Conservation (phyloP, 139 green algal genomes). For the Chlamydomonas sp. region DNA sequence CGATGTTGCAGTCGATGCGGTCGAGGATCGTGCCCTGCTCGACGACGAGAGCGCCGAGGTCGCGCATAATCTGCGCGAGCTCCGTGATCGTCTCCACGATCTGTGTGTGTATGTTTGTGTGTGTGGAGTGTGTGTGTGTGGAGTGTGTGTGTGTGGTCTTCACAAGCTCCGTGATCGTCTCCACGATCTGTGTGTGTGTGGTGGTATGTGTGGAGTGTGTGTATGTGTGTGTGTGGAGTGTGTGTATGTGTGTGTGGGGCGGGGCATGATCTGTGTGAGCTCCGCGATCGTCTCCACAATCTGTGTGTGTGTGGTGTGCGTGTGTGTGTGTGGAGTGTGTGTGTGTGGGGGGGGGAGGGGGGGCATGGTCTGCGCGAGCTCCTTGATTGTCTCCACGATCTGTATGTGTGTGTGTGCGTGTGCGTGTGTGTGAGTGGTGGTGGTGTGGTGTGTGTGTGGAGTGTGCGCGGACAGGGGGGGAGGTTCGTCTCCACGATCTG, state of each 20-base stretch:
- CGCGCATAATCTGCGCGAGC: conserved; percentile 87
- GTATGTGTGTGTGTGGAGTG: no score
- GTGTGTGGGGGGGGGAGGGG: no score
- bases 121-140: no score
- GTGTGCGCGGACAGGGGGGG: conserved; percentile 50
- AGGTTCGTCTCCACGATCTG: conserved; percentile 71
- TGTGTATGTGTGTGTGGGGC: no score
- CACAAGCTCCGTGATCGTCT: conserved; percentile 47
- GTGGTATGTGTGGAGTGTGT: no score
- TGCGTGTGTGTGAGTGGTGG: no score
- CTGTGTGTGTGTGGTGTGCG: no score
- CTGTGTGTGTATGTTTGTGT: no score
- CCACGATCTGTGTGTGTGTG: conserved; percentile 75
- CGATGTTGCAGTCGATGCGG: conserved; percentile 54
- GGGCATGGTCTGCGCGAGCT: conserved; percentile 85
- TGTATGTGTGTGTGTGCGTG: no score
- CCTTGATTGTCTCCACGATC: conserved; percentile 61
- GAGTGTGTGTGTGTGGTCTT: no score
- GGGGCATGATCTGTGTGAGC: conserved; percentile 62
- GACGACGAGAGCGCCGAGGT: conserved; percentile 91
- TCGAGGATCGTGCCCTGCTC: conserved; percentile 97
- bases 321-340: no score
- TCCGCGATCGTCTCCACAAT: conserved; percentile 63
- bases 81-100: conserved; percentile 63
- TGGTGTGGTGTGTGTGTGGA: no score